These are phyloP conservation scores for Chaetomium strumarium DNA, from an alignment of 2,329 filamentous ascomycete species.

Conservation along the genomic window DNA sequence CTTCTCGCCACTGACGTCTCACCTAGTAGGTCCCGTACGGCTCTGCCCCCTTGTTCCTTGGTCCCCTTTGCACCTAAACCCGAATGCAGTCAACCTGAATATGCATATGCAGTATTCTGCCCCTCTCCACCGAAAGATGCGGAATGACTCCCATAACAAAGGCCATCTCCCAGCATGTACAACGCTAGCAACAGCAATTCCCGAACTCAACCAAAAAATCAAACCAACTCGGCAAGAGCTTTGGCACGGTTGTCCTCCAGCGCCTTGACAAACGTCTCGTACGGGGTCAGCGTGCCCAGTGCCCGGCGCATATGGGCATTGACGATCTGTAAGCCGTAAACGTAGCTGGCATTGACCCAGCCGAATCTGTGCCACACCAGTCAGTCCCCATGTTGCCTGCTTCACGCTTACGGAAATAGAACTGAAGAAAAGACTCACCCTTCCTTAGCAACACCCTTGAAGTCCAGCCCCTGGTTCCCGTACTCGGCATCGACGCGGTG, in stretches of 20 bases:
- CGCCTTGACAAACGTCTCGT: slow-evolving; percentile 73
- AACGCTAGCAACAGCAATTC: neutral
- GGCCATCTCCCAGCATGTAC: neutral
- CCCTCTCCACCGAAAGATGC: neutral
- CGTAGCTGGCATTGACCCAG: slow-evolving; percentile 98
- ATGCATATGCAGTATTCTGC: slow-evolving; percentile 1
- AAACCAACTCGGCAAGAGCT: slow-evolving; percentile 41
- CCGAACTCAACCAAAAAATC: slow-evolving; percentile 4
- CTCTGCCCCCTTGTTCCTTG: neutral
- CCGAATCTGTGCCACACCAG: slow-evolving; percentile 64
- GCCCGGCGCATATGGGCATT: slow-evolving; percentile 86
- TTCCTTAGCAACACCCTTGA: slow-evolving; percentile 93
- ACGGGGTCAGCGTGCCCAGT: slow-evolving; percentile 80
- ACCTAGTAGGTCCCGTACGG: neutral
- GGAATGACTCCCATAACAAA: neutral
- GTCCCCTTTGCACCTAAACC: neutral
- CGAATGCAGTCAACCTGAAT: neutral
- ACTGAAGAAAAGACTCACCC: slow-evolving; percentile 58
- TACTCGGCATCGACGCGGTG: slow-evolving; percentile 96
- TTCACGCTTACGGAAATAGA: neutral
- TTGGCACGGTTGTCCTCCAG: slow-evolving; percentile 50
- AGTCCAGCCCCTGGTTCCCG: slow-evolving; percentile 91
- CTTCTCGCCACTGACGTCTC: neutral
- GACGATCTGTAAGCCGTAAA: slow-evolving; percentile 84
- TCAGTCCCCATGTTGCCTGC: slow-evolving; percentile 24